Percentiles rank a stretch among this genome's conserved stretches.
phyloP scores from a whole-genome alignment of 768 basidiomycete genomes.

The Suillus tomentosus region DNA sequence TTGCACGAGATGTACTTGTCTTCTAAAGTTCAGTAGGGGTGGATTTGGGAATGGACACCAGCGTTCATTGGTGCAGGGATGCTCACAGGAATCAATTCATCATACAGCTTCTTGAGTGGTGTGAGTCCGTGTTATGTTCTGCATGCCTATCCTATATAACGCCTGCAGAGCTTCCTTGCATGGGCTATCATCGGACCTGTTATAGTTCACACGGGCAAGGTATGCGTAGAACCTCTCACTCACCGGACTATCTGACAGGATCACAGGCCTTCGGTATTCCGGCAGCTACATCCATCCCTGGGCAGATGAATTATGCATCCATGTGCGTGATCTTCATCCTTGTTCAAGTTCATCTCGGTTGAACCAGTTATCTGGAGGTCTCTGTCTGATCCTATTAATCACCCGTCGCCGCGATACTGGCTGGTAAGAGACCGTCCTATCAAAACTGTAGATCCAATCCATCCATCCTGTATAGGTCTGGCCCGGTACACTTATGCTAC shows the following conservation, averaged over 20 bases:
- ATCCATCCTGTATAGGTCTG: constrained; percentile 22
- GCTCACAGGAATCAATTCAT: constrained; percentile 57
- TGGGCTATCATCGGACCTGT: constrained; percentile 65
- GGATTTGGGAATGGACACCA: constrained; percentile 40
- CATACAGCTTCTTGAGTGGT: constrained; percentile 50
- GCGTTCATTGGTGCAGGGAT: constrained; percentile 64
- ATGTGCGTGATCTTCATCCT: constrained; percentile 14
- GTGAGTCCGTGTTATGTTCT: constrained; percentile 35
- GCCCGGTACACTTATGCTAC: constrained; percentile 46
- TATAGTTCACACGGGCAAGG: constrained; percentile 49
- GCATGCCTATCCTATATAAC: constrained; percentile 13
- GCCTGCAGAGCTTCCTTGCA: constrained; percentile 50
- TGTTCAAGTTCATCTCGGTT: not conserved
- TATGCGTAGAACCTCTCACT: not conserved
- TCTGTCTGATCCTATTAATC: constrained; percentile 44
- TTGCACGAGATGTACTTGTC: constrained; percentile 1
- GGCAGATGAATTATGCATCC: constrained; percentile 29
- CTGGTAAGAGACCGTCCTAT: constrained; percentile 27
- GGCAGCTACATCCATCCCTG: constrained; percentile 15
- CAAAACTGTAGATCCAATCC: not conserved
- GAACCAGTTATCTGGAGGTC: constrained; percentile 28
- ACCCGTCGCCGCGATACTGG: constrained; percentile 61
- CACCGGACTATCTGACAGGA: not conserved
- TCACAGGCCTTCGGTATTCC: constrained; percentile 23
- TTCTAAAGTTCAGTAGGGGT: constrained; percentile 30